These are phyloP conservation scores for Xylaria sp. DNA, from an alignment of 2,329 filamentous ascomycete genomes.

Conservation along the genomic window DNA sequence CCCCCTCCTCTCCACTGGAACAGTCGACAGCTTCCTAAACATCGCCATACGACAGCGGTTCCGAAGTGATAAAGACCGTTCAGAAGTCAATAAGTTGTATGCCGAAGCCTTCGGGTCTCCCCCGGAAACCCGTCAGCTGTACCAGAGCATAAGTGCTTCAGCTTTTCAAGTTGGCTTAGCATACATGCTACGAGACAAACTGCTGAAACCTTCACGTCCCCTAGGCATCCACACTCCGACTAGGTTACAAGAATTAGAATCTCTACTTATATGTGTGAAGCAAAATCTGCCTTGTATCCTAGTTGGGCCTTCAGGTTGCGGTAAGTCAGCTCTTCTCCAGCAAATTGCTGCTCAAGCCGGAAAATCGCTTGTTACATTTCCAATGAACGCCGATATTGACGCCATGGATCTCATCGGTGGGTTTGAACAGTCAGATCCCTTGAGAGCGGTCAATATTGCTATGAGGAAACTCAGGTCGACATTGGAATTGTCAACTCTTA, in stretches of 20 bases:
- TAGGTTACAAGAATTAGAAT: conserved; percentile 81
- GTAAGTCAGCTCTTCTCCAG: conserved; percentile 84
- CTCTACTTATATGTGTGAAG: conserved; percentile 85
- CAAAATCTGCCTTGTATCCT: conserved; percentile 90
- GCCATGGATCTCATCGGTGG: conserved; percentile 97
- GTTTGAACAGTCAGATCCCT: conserved; percentile 91
- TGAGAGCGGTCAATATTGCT: conserved; percentile 75
- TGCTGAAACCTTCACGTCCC: conserved; percentile 63
- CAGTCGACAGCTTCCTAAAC: conserved; percentile 78
- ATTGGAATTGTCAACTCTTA: conserved; percentile 62
- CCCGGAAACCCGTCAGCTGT: conserved; percentile 71
- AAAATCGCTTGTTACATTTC: conserved; percentile 80
- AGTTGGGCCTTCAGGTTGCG: conserved; percentile 84
- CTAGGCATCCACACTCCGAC: conserved; percentile 62
- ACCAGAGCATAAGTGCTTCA: conserved; percentile 73
- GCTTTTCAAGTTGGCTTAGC: conserved; percentile 85
- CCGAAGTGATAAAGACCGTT: conserved; percentile 75
- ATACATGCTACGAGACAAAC: conserved; percentile 69
- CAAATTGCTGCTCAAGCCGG: conserved; percentile 84
- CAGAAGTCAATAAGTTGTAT: conserved; percentile 74
- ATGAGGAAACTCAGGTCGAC: conserved; percentile 55
- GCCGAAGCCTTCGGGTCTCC: conserved; percentile 67
- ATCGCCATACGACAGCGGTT: conserved; percentile 90
- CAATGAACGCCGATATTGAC: conserved; percentile 94
- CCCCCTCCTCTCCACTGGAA: conserved; percentile 69